phyloP scores from a whole-genome alignment of 1,284 basidiomycete species.

The Sporisorium scitamineum region DNA sequence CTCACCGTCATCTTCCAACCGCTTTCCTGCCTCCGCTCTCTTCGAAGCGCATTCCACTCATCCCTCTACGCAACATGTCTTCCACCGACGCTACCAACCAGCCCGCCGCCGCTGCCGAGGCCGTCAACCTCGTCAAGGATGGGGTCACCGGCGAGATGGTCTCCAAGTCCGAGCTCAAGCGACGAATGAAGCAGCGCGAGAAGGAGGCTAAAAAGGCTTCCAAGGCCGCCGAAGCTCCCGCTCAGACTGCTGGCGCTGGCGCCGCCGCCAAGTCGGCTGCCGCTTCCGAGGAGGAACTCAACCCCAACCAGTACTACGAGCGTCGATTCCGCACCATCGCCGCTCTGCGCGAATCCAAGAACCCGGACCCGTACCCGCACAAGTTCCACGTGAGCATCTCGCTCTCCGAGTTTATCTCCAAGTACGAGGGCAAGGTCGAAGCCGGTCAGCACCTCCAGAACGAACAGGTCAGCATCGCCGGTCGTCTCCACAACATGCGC shows the following conservation, averaged over 20 bases:
- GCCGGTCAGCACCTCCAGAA: conserved; percentile 62
- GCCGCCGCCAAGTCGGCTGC: conserved; percentile 35
- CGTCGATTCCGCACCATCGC: conserved; percentile 88
- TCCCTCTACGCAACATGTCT: conserved; percentile 38
- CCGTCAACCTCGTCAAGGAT: conserved; percentile 64
- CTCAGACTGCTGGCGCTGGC: conserved; percentile 14
- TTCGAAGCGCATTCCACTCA: conserved; percentile 1
- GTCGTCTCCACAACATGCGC: conserved; percentile 91
- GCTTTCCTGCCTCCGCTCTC: background rate
- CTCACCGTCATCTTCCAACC: conserved; percentile 1
- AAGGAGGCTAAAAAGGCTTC: conserved; percentile 86
- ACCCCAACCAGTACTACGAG: conserved; percentile 89
- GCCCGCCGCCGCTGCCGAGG: conserved; percentile 36
- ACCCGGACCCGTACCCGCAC: conserved; percentile 93
- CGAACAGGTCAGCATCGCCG: conserved; percentile 78
- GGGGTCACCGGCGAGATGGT: conserved; percentile 68
- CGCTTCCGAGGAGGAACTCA: conserved; percentile 61
- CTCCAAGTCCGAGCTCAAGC: conserved; percentile 68
- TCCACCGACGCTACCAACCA: conserved; percentile 47
- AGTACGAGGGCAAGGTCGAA: conserved; percentile 76
- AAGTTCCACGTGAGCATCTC: conserved; percentile 92
- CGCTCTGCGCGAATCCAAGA: conserved; percentile 84
- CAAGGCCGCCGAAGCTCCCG: conserved; percentile 71
- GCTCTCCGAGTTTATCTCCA: conserved; percentile 81
- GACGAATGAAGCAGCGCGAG: conserved; percentile 74